Evolutionary conservation across 306 rosid species (phyloP).

Genomic region (Parietaria judaica): DNA sequence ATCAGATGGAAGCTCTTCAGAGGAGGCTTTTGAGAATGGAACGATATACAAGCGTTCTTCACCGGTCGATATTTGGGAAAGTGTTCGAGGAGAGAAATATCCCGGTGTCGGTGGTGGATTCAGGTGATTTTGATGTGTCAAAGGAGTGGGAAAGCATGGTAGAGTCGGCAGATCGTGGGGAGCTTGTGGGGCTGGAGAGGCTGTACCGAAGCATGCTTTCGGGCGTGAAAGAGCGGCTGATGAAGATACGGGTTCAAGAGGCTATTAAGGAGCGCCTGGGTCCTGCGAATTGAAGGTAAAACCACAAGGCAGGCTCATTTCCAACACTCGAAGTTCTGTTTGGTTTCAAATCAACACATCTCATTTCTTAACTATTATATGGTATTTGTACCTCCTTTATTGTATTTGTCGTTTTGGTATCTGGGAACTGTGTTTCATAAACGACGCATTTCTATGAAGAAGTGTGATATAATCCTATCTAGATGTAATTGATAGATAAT

Average conservation of each 20-base stretch:
- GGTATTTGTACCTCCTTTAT: too few species aligned
- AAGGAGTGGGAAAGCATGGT: constrained; percentile 86
- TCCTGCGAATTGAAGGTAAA: constrained; percentile 16
- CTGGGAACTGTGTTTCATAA: too few species aligned
- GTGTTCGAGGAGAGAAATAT: constrained; percentile 67
- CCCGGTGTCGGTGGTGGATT: constrained; percentile 44
- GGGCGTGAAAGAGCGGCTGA: constrained; percentile 62
- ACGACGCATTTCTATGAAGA: too few species aligned
- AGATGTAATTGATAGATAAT: too few species aligned
- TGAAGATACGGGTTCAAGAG: constrained; percentile 71
- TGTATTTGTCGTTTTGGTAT: too few species aligned
- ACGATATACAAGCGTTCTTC: constrained; percentile 64
- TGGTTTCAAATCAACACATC: too few species aligned
- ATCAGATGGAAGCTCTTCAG: constrained; percentile 46
- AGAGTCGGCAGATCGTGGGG: constrained; percentile 52
- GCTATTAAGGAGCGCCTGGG: constrained; percentile 56
- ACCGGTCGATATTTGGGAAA: constrained; percentile 70
- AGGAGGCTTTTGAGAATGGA: constrained; percentile 55
- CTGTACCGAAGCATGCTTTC: constrained; percentile 58
- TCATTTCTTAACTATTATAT: too few species aligned
- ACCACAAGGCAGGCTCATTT: too few species aligned
- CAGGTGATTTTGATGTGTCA: constrained; percentile 48
- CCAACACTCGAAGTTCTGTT: too few species aligned
- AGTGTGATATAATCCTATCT: too few species aligned
- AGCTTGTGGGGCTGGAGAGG: constrained; percentile 56